Evolutionary conservation across 495 filamentous ascomycete genomes (phyloP).

Genomic region (Neurospora sp.): DNA sequence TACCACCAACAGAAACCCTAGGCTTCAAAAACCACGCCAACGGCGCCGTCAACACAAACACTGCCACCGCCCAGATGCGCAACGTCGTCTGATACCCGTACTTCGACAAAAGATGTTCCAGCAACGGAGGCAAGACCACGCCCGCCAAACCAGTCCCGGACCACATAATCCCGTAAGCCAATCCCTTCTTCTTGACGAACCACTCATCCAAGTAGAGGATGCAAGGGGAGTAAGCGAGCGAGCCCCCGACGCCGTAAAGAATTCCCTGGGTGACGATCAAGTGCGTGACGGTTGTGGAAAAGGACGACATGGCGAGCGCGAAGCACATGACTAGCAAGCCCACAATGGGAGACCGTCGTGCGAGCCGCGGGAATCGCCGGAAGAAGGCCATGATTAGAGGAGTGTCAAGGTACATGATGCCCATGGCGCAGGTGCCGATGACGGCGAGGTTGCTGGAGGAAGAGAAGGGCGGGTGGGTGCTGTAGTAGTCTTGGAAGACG

Average conservation of each 20-base stretch:
- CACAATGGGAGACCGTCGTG: slow-evolving; percentile 23
- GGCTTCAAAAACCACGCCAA: slow-evolving; percentile 49
- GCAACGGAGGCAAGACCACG: slow-evolving; percentile 37
- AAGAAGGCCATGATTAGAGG: slow-evolving; percentile 31
- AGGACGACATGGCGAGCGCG: slow-evolving; percentile 35
- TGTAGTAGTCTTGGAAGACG: slow-evolving; percentile 41
- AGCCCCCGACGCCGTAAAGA: slow-evolving; percentile 40
- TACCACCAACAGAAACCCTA: not conserved
- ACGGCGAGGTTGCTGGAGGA: slow-evolving; percentile 28
- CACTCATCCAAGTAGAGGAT: slow-evolving; percentile 48
- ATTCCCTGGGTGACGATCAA: slow-evolving; percentile 47
- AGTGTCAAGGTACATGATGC: slow-evolving; percentile 41
- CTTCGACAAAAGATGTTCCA: slow-evolving; percentile 38
- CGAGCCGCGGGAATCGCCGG: slow-evolving; percentile 17
- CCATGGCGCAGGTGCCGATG: slow-evolving; percentile 33
- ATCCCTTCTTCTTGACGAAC: slow-evolving; percentile 41
- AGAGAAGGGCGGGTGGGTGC: slow-evolving; percentile 29
- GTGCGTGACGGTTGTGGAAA: slow-evolving; percentile 32
- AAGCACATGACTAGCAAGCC: slow-evolving; percentile 32
- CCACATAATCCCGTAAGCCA: slow-evolving; percentile 50
- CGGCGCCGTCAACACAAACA: slow-evolving; percentile 40
- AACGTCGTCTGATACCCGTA: slow-evolving; percentile 49
- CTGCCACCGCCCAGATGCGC: slow-evolving; percentile 36
- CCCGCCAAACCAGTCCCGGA: slow-evolving; percentile 34
- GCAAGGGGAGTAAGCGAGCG: slow-evolving; percentile 37